Evolutionary conservation across 352 stramenopile species (phyloP), one percentile per base, ranked within the genome.

Genomic region (Phytophthora lateralis): DNA sequence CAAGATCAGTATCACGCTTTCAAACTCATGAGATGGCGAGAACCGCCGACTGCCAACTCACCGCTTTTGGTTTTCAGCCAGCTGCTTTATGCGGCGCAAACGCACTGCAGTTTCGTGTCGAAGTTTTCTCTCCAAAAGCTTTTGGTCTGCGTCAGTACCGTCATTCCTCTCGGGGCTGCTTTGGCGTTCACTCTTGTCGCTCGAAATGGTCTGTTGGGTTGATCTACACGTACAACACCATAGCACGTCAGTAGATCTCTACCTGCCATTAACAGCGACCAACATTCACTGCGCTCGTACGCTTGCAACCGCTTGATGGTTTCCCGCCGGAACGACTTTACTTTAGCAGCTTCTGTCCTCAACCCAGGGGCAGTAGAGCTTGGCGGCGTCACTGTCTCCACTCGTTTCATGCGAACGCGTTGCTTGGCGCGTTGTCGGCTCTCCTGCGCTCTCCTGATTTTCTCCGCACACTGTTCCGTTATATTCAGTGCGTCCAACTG

Each of bases 381-480:
- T 26, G 21, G 35, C 12, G 30, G 27, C 32, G 32, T 44, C 29
- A 46, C 53, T 14, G 69, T 60, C 3, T 73, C 34, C 9, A 70
- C 65, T 6, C 65, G 61, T 38, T 75, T 72, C 18, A 52, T 27
- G 6, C 75, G 68, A 27, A 88, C 38, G 0, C 82, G 75, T 32
- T 89, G 78, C 21, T 85, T 69, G 0, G 82, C 82, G 6, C 66
- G 73, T 4, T 56, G 53, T 6, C 82, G 55, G 37, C 76, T 85
- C 39, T 82, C 57, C 47, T 89, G 66, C 0, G 65, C 54, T 24
- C 71, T 38, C 1, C 41, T 55, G 47, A 75, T 59, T 21, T 73
- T 71, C 15, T 81, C 75, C 0, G 66, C 67, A 6, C 62, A 61
- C n/a, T 60, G 59, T 3, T 80, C 55, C 15, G 66, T 66, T 20